A percentile compares a stretch with the other conserved stretches of the same genome.
Conservation (phyloP, 371 early-diverging fungal species). For the Mucor ambiguus region DNA sequence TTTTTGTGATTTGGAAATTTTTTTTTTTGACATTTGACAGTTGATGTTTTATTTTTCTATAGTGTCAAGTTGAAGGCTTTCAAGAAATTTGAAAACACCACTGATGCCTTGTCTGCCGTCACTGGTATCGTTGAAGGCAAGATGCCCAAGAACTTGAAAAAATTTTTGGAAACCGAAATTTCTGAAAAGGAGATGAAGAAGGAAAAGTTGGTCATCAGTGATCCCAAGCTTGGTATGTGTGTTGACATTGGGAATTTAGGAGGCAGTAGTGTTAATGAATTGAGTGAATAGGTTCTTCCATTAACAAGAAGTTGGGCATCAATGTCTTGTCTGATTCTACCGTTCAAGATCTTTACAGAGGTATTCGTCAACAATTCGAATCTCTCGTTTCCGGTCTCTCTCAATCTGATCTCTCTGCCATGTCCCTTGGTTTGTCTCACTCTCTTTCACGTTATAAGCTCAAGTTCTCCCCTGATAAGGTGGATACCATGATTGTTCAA, state of each 20-base stretch:
- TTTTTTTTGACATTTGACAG: not conserved
- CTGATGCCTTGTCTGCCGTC: constrained; percentile 93
- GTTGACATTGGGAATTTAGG: not conserved
- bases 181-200: constrained; percentile 85
- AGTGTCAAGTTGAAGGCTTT: constrained; percentile 94
- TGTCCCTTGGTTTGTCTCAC: constrained; percentile 82
- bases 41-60: constrained; percentile 1
- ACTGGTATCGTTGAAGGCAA: constrained; percentile 96
- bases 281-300: constrained; percentile 63
- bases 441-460: constrained; percentile 89
- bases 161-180: constrained; percentile 84
- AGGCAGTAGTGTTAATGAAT: not conserved
- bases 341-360: constrained; percentile 90
- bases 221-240: constrained; percentile 88
- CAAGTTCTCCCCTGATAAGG: constrained; percentile 91
- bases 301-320: constrained; percentile 93
- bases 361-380: constrained; percentile 87
- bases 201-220: constrained; percentile 90
- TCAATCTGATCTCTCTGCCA: constrained; percentile 81
- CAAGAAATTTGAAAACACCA: constrained; percentile 96
- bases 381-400: constrained; percentile 71
- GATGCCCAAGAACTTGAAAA: constrained; percentile 90
- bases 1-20: not conserved
- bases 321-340: constrained; percentile 86
- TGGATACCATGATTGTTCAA: constrained; percentile 97